Evolutionary conservation across 192 early-diverging fungal genomes (phyloP).

Genomic region (Coemansia sp.): DNA sequence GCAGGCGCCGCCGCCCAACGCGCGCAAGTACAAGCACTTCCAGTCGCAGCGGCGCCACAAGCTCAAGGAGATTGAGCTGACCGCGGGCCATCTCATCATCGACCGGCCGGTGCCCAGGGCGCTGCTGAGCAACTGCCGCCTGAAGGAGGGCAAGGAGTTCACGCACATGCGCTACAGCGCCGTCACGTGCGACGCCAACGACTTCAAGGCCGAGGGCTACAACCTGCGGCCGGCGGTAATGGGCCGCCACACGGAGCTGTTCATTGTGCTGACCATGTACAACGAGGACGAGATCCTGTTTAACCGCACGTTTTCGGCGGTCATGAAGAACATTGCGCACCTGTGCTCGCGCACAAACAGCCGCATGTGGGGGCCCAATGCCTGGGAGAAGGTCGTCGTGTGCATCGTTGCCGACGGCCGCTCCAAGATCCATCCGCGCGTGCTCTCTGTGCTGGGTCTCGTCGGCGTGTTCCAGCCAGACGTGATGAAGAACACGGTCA

Average conservation of each 20-base stretch:
- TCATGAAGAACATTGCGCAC: slow-evolving; percentile 90
- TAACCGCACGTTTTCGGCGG: slow-evolving; percentile 80
- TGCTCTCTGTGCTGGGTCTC: slow-evolving; percentile 73
- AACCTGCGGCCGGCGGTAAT: slow-evolving; percentile 72
- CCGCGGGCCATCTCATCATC: slow-evolving; percentile 67
- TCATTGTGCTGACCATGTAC: slow-evolving; percentile 93
- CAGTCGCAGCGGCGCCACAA: slow-evolving; percentile 51
- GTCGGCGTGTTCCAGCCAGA: slow-evolving; percentile 78
- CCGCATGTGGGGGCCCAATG: slow-evolving; percentile 75
- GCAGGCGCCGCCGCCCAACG: slow-evolving; percentile 43
- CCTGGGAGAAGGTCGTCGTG: slow-evolving; percentile 91
- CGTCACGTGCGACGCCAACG: slow-evolving; percentile 80
- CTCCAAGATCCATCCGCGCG: slow-evolving; percentile 72
- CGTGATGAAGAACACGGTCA: slow-evolving; percentile 66
- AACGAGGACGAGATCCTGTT: slow-evolving; percentile 89
- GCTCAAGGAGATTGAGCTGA: slow-evolving; percentile 60
- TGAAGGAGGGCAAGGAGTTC: slow-evolving; percentile 69
- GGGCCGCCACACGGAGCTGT: slow-evolving; percentile 78
- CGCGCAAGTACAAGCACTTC: slow-evolving; percentile 49
- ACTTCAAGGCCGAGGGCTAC: slow-evolving; percentile 73
- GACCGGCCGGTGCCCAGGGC: slow-evolving; percentile 67
- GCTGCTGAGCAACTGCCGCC: slow-evolving; percentile 55
- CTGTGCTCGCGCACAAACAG: slow-evolving; percentile 76
- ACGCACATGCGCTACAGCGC: slow-evolving; percentile 95
- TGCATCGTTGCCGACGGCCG: slow-evolving; percentile 91